Base-by-base conservation (phyloP, 176 grass and related monocot genomes). In the Carex myosuroides region DNA sequence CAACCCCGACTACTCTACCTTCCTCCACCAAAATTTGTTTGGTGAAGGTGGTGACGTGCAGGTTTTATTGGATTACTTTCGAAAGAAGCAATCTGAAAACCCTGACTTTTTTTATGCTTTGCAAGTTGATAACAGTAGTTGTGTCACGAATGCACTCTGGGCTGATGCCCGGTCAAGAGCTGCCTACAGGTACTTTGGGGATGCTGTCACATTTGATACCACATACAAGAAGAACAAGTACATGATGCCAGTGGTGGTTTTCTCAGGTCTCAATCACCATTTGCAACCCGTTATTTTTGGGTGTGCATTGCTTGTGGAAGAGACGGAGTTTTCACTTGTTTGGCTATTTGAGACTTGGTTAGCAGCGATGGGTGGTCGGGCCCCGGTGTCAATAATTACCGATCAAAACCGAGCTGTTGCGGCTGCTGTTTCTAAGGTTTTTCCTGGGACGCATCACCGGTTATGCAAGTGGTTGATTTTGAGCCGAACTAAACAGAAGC, bases 301-400 rank as follows among this genome's bases (percentile, higher is more conserved):
- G 18, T 93, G 88, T 83, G 91, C 91, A 4, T 86, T 98, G 85
- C 91, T 98, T 76, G 89, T 89, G 71, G 89, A 98, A 79, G 95
- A 95, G 60, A 86, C 91, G 2, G 91, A 98, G 64, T 91, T 89
- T 57, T 94, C 95, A 8, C 90, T 98, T 87, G 70, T 89, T 72
- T 98, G 95, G 95, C 57, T 98, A 9, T 93, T 98, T 87, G 88
- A 94, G 70, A 93, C 89, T 77, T 98, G 95, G 95, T 64, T 98
- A 81, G 85, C 70, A 5, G 91, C 91, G 83, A 98, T 95, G 95
- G 89, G 89, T 13, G 63, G 83, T 54, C 91, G 76, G 22, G 79
- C 70, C 65, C 95, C 95, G 29, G 54, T 84, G 42, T 98, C 95
- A 8, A 8, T 94, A 44, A 82, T 94, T 58, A 98, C 95, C 3